phyloP scores from a whole-genome alignment of 1,139 yeast species.

The Chernovozyma aurita region DNA sequence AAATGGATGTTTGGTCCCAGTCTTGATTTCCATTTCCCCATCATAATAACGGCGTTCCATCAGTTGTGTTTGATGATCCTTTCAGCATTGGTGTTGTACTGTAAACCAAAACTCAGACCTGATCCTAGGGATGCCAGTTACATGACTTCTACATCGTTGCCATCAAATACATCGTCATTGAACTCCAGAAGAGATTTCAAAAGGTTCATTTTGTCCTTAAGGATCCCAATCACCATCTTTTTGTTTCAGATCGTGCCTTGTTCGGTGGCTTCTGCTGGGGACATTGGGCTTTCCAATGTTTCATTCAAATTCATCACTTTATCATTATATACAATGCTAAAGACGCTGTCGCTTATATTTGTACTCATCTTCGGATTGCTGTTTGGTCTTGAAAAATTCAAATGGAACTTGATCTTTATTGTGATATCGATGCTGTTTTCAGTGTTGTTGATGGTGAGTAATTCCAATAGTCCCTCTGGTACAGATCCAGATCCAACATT shows the following conservation, averaged over 20 bases:
- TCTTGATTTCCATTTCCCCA: slow-evolving; percentile 75
- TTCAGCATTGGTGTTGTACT: slow-evolving; percentile 39
- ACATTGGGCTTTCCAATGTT: slow-evolving; percentile 87
- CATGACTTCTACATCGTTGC: too few species aligned
- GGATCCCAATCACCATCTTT: slow-evolving; percentile 31
- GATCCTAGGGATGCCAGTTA: too few species aligned
- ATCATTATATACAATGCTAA: slow-evolving; percentile 88
- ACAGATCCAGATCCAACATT: neutral
- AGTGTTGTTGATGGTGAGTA: slow-evolving; percentile 79
- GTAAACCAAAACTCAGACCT: slow-evolving; percentile 49
- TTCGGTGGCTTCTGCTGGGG: slow-evolving; percentile 84
- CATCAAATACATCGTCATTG: too few species aligned
- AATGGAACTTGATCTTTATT: slow-evolving; percentile 60
- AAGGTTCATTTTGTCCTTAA: neutral
- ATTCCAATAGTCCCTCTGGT: slow-evolving; percentile 1
- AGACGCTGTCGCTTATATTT: slow-evolving; percentile 80
- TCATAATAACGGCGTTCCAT: slow-evolving; percentile 78
- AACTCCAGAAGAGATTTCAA: too few species aligned
- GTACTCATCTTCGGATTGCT: slow-evolving; percentile 82
- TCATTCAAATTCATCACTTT: slow-evolving; percentile 76
- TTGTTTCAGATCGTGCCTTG: slow-evolving; percentile 75
- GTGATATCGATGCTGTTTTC: slow-evolving; percentile 77
- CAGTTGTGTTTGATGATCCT: slow-evolving; percentile 64
- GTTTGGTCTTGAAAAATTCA: slow-evolving; percentile 69
- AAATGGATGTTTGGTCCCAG: slow-evolving; percentile 93